Evolutionary conservation across 2,329 filamentous ascomycete species (phyloP).

Genomic region (Byssothecium circinans): DNA sequence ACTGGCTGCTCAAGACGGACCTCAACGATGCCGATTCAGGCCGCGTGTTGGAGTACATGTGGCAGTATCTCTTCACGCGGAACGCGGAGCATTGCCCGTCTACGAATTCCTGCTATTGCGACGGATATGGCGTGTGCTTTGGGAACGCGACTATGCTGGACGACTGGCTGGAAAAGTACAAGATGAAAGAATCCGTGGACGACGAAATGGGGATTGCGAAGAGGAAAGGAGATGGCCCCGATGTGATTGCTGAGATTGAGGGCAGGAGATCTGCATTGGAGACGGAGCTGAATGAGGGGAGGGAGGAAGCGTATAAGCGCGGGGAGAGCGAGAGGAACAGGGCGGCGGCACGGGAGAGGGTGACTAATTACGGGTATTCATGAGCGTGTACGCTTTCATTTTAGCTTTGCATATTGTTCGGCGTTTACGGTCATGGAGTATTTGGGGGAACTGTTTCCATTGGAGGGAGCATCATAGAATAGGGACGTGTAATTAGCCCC

Average conservation of each 20-base stretch:
- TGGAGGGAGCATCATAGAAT: background rate
- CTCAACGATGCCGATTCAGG: conserved; percentile 51
- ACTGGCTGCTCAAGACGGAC: conserved; percentile 50
- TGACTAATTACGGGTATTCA: background rate
- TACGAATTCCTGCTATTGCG: conserved; percentile 54
- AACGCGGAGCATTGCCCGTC: conserved; percentile 36
- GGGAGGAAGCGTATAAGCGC: conserved; percentile 12
- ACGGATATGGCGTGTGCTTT: conserved; percentile 64
- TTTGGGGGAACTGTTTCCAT: too few species aligned
- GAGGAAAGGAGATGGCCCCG: conserved; percentile 7
- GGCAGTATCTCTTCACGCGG: conserved; percentile 46
- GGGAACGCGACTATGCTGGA: conserved; percentile 34
- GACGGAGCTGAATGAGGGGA: conserved; percentile 8
- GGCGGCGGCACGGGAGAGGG: conserved; percentile 12
- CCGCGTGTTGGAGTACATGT: conserved; percentile 57
- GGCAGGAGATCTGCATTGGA: conserved; percentile 3
- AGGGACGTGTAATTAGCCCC: background rate
- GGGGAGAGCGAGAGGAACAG: conserved; percentile 14
- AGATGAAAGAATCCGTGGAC: conserved; percentile 5
- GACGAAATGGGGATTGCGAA: conserved; percentile 7
- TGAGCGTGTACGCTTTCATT: background rate
- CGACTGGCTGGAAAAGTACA: conserved; percentile 12
- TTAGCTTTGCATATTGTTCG: too few species aligned
- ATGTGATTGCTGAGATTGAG: conserved; percentile 7
- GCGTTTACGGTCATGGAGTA: too few species aligned